Evolutionary conservation across 768 basidiomycete genomes (phyloP).

Genomic region (Strobilomyces confusus): DNA sequence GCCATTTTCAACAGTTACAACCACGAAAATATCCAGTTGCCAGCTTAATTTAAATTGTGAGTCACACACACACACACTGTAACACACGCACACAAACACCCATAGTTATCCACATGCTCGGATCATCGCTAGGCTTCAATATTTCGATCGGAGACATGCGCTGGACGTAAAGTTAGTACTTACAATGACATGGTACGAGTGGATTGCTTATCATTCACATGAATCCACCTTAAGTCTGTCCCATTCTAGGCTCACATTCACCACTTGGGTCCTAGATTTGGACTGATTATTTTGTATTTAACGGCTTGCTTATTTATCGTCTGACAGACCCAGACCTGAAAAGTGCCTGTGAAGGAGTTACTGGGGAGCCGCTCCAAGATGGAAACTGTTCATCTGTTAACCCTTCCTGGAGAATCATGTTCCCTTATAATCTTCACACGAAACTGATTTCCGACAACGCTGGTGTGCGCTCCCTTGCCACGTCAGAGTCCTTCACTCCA

Average conservation of each 20-base stretch:
- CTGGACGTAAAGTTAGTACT: neutral
- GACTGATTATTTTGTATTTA: too few relatives aligned
- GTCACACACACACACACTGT: too few relatives aligned
- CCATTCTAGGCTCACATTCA: neutral
- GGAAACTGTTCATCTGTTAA: neutral
- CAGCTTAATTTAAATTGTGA: too few relatives aligned
- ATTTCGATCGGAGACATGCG: slow-evolving; percentile 6
- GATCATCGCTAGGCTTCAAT: slow-evolving; percentile 1
- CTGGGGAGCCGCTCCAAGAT: neutral
- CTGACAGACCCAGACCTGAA: too few relatives aligned
- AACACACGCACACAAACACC: neutral
- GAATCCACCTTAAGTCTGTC: neutral
- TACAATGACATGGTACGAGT: too few relatives aligned
- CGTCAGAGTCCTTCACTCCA: neutral
- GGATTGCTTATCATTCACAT: neutral
- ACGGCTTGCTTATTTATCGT: too few relatives aligned
- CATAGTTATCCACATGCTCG: neutral
- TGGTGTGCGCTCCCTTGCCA: neutral
- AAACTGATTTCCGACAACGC: too few relatives aligned
- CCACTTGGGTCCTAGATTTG: neutral
- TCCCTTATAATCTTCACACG: too few relatives aligned
- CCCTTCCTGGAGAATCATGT: too few relatives aligned
- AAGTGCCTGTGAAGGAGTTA: too few relatives aligned
- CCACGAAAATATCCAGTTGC: too few relatives aligned
- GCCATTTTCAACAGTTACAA: too few relatives aligned